A percentile compares a stretch with the other conserved stretches of the same genome.
These are phyloP conservation scores for Solanum aculeatissimum DNA, from an alignment of 305 asterid genomes.

Conservation along the genomic window DNA sequence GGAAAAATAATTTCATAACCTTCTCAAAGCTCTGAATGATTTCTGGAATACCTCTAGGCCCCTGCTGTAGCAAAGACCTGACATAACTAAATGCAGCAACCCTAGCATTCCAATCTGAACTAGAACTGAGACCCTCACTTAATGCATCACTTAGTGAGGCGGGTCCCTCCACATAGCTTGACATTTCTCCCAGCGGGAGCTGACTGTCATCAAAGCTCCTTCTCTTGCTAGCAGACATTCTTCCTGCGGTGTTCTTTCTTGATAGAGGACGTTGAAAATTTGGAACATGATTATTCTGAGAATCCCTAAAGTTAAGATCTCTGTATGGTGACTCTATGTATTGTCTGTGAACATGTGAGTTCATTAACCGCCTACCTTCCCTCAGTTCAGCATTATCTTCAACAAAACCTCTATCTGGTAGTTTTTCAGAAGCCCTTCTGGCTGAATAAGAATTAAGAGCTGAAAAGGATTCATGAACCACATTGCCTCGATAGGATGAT, in stretches of 20 bases:
- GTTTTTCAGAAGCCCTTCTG: conserved; percentile 74
- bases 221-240: conserved; percentile 83
- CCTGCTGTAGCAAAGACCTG: conserved; percentile 77
- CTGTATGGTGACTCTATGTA: conserved; percentile 48
- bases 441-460: conserved; percentile 55
- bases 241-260: conserved; percentile 72
- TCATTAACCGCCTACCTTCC: conserved; percentile 62
- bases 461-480: conserved; percentile 49
- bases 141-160: conserved; percentile 86
- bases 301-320: conserved; percentile 65
- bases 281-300: conserved; percentile 56
- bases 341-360: conserved; percentile 58
- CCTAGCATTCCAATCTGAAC: conserved; percentile 96
- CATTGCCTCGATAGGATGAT: conserved; percentile 44
- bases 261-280: conserved; percentile 94
- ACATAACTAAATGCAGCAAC: conserved; percentile 88
- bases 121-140: conserved; percentile 84
- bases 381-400: conserved; percentile 70
- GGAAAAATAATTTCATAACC: conserved; percentile 96
- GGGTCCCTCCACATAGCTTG: conserved; percentile 77
- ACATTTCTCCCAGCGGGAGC: conserved; percentile 61
- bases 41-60: conserved; percentile 93
- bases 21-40: conserved; percentile 89
- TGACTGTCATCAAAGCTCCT: conserved; percentile 97
- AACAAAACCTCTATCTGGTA: conserved; percentile 45